These are phyloP conservation scores for Morella rubra DNA, from an alignment of 306 rosid species.

Conservation along the genomic window DNA sequence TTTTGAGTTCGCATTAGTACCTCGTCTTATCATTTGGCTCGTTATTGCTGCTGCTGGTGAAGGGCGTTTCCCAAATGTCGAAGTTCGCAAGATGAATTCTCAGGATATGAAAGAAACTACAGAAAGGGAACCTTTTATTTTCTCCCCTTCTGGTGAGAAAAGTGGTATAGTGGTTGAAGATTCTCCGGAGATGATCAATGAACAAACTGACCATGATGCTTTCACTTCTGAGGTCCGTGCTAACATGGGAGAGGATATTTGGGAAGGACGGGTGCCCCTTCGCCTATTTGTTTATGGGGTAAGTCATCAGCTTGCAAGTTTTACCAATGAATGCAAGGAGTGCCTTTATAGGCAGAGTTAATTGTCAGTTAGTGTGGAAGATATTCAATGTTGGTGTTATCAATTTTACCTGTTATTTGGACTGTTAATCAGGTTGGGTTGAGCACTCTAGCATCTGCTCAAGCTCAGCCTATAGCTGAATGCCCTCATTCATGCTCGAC, in stretches of 20 bases:
- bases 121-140: slow-evolving; percentile 32
- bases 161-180: slow-evolving; percentile 44
- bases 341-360: slow-evolving; percentile 7
- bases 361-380: neutral
- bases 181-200: slow-evolving; percentile 31
- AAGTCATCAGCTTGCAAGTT: slow-evolving; percentile 36
- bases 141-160: slow-evolving; percentile 38
- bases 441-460: neutral
- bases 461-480: neutral
- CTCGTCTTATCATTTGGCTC: neutral
- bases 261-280: slow-evolving; percentile 45
- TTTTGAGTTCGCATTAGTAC: slow-evolving; percentile 13
- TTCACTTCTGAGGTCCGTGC: slow-evolving; percentile 41
- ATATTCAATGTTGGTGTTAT: neutral
- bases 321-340: slow-evolving; percentile 11
- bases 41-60: slow-evolving; percentile 29
- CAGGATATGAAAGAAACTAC: slow-evolving; percentile 42
- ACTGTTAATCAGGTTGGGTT: neutral
- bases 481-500: neutral
- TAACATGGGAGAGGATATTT: slow-evolving; percentile 43
- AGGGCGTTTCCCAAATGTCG: slow-evolving; percentile 78
- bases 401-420: neutral
- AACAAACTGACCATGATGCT: slow-evolving; percentile 37
- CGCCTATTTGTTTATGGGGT: slow-evolving; percentile 88
- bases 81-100: slow-evolving; percentile 73